Conservation (phyloP, 164 flowering plant species). For the Santalum album region DNA sequence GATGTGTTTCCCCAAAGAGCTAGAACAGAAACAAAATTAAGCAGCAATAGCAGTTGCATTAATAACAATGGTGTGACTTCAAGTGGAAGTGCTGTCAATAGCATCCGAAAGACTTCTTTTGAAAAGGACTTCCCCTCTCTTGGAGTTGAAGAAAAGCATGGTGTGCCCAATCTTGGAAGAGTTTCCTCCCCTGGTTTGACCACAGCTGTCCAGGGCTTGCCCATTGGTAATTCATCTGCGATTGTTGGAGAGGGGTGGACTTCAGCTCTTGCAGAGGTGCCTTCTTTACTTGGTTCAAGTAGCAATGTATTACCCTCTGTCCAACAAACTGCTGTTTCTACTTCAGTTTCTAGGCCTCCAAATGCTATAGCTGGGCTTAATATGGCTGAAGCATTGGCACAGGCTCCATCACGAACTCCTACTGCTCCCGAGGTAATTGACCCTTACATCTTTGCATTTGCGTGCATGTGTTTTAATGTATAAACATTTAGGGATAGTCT, state of each 20-base stretch:
- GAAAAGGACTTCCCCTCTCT: constrained; percentile 31
- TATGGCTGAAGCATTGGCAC: constrained; percentile 91
- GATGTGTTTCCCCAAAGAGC: constrained; percentile 32
- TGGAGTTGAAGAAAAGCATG: constrained; percentile 44
- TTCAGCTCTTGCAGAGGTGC: constrained; percentile 80
- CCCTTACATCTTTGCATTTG: neutral
- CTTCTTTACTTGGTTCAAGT: constrained; percentile 38
- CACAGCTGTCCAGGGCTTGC: constrained; percentile 47
- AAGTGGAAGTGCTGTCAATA: constrained; percentile 9
- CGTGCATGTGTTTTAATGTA: neutral
- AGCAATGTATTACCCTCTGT: constrained; percentile 20
- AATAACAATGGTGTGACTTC: constrained; percentile 25
- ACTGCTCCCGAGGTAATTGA: constrained; percentile 56
- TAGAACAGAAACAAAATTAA: constrained; percentile 22
- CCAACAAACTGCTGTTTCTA: constrained; percentile 32
- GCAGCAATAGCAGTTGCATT: constrained; percentile 10
- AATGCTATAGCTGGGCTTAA: constrained; percentile 48
- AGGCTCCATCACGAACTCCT: constrained; percentile 55
- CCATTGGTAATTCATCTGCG: constrained; percentile 44
- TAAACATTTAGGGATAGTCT: constrained; percentile 4
- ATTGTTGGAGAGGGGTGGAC: constrained; percentile 80
- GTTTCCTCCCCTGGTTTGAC: constrained; percentile 64
- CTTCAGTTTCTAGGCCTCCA: constrained; percentile 19
- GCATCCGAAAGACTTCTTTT: constrained; percentile 18
- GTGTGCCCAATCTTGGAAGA: constrained; percentile 45